Conservation (phyloP, 768 basidiomycete species). For the Naematelia encephala region DNA sequence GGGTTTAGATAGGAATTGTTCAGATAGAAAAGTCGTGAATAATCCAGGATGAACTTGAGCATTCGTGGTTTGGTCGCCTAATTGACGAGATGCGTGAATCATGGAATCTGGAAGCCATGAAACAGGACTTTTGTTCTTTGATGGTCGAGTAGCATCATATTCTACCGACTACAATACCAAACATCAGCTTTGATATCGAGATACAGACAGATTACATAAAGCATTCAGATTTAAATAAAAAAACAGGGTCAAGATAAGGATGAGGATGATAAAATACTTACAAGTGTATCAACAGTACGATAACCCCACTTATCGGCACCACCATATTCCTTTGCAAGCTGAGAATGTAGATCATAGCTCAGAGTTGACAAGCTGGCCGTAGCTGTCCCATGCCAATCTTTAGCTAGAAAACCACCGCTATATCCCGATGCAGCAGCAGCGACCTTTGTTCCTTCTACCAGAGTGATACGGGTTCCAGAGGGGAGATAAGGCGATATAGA, state of each 20-base stretch:
- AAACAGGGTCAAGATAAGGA: neutral
- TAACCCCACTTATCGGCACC: constrained; percentile 79
- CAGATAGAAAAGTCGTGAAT: constrained; percentile 43
- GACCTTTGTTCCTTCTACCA: constrained; percentile 68
- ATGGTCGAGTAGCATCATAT: constrained; percentile 30
- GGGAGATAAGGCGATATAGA: constrained; percentile 49
- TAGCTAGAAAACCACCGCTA: constrained; percentile 61
- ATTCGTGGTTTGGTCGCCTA: constrained; percentile 41
- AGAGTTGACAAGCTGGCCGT: constrained; percentile 48
- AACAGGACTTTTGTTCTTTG: constrained; percentile 23
- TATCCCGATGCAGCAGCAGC: constrained; percentile 60
- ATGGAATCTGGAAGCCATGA: constrained; percentile 42
- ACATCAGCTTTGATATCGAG: too few species aligned
- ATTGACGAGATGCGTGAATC: constrained; percentile 32
- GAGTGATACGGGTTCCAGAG: constrained; percentile 52
- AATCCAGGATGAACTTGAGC: constrained; percentile 50
- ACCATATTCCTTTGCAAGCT: constrained; percentile 65
- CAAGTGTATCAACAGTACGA: constrained; percentile 59
- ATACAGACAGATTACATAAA: too few species aligned
- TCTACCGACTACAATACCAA: constrained; percentile 26
- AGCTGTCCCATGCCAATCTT: constrained; percentile 65
- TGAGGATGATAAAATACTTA: constrained; percentile 14
- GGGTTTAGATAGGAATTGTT: constrained; percentile 30
- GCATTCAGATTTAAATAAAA: neutral
- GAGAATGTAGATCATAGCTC: constrained; percentile 71